These are phyloP conservation scores for Rhododendron simsii DNA, from an alignment of 148 eudicot genomes.

Conservation along the genomic window DNA sequence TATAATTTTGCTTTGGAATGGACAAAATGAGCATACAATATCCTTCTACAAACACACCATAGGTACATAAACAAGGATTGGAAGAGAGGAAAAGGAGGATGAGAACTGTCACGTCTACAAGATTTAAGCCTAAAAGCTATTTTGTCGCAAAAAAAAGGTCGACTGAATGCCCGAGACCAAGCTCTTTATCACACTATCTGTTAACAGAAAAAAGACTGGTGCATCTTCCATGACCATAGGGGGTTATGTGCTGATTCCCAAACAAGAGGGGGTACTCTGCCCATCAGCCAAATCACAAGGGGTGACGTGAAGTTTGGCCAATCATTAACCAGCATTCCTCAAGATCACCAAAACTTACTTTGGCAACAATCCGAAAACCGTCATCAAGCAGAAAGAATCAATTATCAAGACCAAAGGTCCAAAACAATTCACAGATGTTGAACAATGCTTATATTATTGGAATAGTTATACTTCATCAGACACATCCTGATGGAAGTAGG, in stretches of 20 bases:
- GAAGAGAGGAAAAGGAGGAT: neutral
- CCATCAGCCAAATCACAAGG: neutral
- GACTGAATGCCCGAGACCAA: neutral
- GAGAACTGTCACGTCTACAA: neutral
- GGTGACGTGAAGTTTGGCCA: neutral
- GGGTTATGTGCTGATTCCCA: neutral
- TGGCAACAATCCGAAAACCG: neutral
- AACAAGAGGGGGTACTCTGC: neutral
- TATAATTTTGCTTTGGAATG: neutral
- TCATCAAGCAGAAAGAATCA: neutral
- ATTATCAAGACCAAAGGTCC: neutral
- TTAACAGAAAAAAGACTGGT: neutral
- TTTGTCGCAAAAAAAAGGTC: neutral
- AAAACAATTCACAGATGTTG: neutral
- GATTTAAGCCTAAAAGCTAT: neutral
- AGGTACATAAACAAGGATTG: neutral
- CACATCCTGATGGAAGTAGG: neutral
- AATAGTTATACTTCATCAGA: neutral
- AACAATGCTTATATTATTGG: neutral
- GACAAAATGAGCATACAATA: neutral
- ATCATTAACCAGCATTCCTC: neutral
- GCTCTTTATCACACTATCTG: too few species aligned
- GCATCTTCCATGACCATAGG: neutral
- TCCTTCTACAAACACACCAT: neutral
- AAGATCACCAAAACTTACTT: neutral